Base-by-base conservation (phyloP, 345 rosid genomes). In the Lepidium aucheri region DNA sequence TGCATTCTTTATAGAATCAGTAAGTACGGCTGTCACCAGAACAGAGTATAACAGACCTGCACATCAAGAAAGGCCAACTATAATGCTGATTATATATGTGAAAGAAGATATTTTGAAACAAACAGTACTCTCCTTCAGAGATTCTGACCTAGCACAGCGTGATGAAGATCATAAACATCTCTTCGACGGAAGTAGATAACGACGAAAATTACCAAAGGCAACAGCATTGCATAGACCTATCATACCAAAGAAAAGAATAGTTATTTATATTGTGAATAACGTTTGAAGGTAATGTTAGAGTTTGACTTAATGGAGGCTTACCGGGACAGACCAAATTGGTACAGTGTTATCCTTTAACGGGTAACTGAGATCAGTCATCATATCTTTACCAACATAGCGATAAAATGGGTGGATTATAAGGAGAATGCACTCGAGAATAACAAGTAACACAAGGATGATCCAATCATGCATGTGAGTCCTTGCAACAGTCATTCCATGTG, bases 101-200 rank as follows among this genome's bases (percentile, higher is more conserved):
- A 6, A 45, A 46, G 24, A 40, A 53, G 38, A 40, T 11, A 28
- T 55, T 8, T 30, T 58, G 20, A 67, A 35, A 34, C 28, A 24
- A 15, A 28, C 22, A 36, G 42, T 12, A 60, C 6, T 15, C 35
- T 56, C 9, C 46, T 43, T 22, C 53, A 32, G 38, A 53, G 22
- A 33, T 68, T 26, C 76, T 81, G 47, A 85, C 97, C 97, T 65
- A 93, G 78, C 52, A 80, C 74, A 16, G 91, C 91, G 43, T 93
- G 91, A 78, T 93, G 98, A 63, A 90, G 88, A 84, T 93, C 98
- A 61, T 93, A 90, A 32, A 93, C 79, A 72, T 88, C 91, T 71
- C 87, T 82, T 84, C 89, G 80, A 22, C 83, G 77, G 45, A 67
- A 53, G 59, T 93, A 93, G 72, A 82, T 24, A 40, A 72, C 0